phyloP scores from a whole-genome alignment of 345 rosid species.

The Brassica nigra region DNA sequence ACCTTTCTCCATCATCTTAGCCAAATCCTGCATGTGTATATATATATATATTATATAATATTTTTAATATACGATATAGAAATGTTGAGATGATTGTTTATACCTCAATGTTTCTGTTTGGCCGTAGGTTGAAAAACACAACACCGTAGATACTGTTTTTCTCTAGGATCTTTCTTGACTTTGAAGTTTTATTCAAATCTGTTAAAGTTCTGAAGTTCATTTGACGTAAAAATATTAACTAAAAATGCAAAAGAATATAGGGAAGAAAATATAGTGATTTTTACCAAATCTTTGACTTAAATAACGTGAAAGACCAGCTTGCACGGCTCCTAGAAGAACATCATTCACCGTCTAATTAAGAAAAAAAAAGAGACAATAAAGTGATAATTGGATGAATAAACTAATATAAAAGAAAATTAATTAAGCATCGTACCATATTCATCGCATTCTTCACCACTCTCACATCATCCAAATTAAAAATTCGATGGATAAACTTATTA shows the following conservation, averaged over 20 bases:
- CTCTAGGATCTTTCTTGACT: constrained; percentile 28
- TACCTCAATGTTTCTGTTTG: constrained; percentile 55
- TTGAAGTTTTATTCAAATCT: constrained; percentile 11
- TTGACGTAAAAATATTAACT: background rate
- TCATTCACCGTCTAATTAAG: constrained; percentile 46
- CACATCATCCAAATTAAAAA: constrained; percentile 23
- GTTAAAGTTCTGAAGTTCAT: background rate
- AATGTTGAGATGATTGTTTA: constrained; percentile 40
- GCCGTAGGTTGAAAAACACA: constrained; percentile 52
- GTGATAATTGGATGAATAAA: background rate
- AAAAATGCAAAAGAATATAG: background rate
- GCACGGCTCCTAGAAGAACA: constrained; percentile 55
- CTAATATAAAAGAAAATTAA: background rate
- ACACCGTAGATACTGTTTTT: constrained; percentile 39
- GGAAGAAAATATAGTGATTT: constrained; percentile 1
- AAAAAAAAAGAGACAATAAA: background rate
- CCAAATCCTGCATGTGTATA: constrained; percentile 40
- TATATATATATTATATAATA: background rate
- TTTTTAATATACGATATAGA: background rate
- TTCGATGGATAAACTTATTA: constrained; percentile 44
- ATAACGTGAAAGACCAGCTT: constrained; percentile 64
- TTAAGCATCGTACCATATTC: constrained; percentile 16
- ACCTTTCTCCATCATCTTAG: constrained; percentile 51
- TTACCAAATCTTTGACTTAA: constrained; percentile 53
- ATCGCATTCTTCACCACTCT: constrained; percentile 21